Percentiles rank a stretch among this genome's conserved stretches.
phyloP scores from a whole-genome alignment of 345 rosid genomes.

The Eucalyptus sideroxylon region DNA sequence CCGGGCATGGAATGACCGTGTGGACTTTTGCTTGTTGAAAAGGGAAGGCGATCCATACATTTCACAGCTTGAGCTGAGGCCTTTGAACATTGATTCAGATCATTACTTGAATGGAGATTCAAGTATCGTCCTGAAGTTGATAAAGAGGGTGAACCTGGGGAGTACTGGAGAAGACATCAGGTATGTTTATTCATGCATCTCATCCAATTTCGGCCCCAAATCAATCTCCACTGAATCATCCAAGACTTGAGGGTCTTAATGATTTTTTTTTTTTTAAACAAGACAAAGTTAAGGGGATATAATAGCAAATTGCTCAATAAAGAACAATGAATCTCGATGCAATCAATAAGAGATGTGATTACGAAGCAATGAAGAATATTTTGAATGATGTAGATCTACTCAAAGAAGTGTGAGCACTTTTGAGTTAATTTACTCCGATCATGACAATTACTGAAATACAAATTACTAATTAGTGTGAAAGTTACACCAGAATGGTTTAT shows the following conservation, averaged over 20 bases:
- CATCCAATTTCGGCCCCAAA: not conserved
- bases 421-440: not conserved
- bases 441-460: not conserved
- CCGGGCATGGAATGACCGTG: constrained; percentile 8
- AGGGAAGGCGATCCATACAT: constrained; percentile 27
- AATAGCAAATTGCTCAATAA: not conserved
- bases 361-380: not conserved
- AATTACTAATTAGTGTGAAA: not conserved
- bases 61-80: constrained; percentile 45
- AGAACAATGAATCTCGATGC: not conserved
- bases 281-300: not conserved
- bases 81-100: constrained; percentile 5
- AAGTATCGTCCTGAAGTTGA: constrained; percentile 21
- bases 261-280: too few species aligned
- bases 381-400: not conserved
- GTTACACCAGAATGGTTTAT: not conserved
- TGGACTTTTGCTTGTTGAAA: constrained; percentile 35
- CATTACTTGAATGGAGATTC: constrained; percentile 18
- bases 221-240: not conserved
- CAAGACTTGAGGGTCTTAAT: not conserved
- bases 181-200: not conserved
- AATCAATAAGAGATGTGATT: not conserved
- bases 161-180: constrained; percentile 15
- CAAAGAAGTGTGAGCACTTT: not conserved
- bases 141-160: constrained; percentile 29